Base-by-base conservation (phyloP, 1,139 yeast species). In the Kodamaea derodonti region DNA sequence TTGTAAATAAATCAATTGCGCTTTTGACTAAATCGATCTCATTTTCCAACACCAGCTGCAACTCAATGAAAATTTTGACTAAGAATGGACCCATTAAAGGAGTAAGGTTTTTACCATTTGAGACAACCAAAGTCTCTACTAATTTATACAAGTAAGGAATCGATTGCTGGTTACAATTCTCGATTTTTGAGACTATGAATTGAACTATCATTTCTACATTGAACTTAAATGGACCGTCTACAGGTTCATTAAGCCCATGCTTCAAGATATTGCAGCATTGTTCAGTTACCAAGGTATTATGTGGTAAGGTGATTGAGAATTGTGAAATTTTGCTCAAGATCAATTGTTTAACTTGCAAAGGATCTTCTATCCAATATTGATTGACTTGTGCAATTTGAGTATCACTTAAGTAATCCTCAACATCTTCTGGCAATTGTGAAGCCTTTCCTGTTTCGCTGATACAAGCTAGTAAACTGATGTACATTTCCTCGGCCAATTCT, bases 361-460 rank as follows among this genome's bases (percentile, higher is more conserved):
- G 68, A 46, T 79, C 84, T 3, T 44, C 36, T 10, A 41, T 7
- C 65, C 68, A 52, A 47, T 68, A 75, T 7, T 39, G 36, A 28
- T 58, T 49, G 12, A 62, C 53, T 4, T 40, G 26, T 8, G 32
- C 29, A 14, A 49, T 33, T 30, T 60, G 61, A 13, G 56, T 51
- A 12, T 57, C 58, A 7, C 61, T 53, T 34, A 60, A 58, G 31
- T 58, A 57, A 13, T 65, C 71, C 12, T 72, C 75, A 11, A 63
- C 48, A 17, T 80, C 86, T 28, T 75, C 84, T 0, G 84, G 79
- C 4, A 75, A 54, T 31, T 71, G 69, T 45, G 83, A 59, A 0
- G 90, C 87, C 38, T 78, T 80, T 0, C 88, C 92, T 11, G 85
- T 60, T 37, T 82, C 85, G 14, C 69, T 69, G 1, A 86, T 56